Percentiles rank a stretch among this genome's conserved stretches.
phyloP scores from a whole-genome alignment of 2,329 filamentous ascomycete species.

The Davidsoniella neocaledoniae region DNA sequence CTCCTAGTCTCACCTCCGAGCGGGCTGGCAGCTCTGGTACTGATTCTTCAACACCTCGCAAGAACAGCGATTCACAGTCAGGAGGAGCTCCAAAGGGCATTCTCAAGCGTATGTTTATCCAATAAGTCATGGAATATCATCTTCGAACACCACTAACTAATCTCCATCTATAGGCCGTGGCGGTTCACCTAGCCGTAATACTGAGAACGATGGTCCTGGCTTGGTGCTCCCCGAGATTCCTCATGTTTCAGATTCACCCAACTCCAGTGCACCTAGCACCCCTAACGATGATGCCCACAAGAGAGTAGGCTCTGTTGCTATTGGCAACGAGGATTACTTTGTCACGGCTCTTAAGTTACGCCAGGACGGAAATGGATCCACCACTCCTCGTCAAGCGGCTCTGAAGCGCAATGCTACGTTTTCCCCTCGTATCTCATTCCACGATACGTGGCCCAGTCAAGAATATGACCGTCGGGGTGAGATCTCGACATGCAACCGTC shows the following conservation, averaged over 20 bases:
- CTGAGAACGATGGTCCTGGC: constrained; percentile 3
- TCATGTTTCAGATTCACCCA: constrained; percentile 57
- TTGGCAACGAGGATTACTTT: constrained; percentile 82
- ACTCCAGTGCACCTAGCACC: constrained; percentile 74
- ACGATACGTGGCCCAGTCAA: constrained; percentile 89
- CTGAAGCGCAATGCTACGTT: constrained; percentile 54
- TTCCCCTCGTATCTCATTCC: constrained; percentile 82
- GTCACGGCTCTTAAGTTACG: constrained; percentile 57
- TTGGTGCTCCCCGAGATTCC: constrained; percentile 40
- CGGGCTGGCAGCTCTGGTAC: constrained; percentile 39
- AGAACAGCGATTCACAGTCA: constrained; percentile 39
- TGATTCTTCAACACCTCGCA: constrained; percentile 48
- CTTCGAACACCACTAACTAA: background rate
- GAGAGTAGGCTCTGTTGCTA: constrained; percentile 51
- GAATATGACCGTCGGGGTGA: constrained; percentile 95
- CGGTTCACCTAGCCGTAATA: constrained; percentile 4
- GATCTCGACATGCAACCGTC: constrained; percentile 90
- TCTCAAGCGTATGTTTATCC: constrained; percentile 52
- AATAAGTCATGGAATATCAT: constrained; percentile 11
- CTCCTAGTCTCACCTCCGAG: constrained; percentile 41
- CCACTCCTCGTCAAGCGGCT: constrained; percentile 50
- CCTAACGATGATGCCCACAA: constrained; percentile 63
- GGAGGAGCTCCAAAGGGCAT: constrained; percentile 60
- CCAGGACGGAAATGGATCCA: constrained; percentile 64
- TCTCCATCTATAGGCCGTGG: constrained; percentile 1